phyloP scores from a whole-genome alignment of 1,139 yeast genomes.

The Ogataea hybrid region DNA sequence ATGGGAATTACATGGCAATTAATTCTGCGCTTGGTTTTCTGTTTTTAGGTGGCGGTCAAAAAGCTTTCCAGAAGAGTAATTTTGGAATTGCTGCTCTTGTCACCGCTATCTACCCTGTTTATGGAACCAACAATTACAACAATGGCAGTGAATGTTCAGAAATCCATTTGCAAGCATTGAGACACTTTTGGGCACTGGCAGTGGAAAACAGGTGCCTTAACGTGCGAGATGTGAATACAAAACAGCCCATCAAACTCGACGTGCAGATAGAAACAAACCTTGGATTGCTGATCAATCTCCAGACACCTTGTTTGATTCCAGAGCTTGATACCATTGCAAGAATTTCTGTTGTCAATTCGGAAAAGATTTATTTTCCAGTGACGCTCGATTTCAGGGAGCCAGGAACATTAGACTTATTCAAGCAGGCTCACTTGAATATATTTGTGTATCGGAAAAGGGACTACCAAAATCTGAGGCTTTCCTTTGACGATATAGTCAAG shows the following conservation, averaged over 20 bases:
- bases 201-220: constrained; percentile 80
- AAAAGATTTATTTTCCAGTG: constrained; percentile 32
- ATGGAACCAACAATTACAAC: constrained; percentile 41
- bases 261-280: constrained; percentile 45
- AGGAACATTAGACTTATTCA: constrained; percentile 41
- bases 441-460: constrained; percentile 49
- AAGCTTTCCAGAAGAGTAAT: constrained; percentile 60
- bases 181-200: constrained; percentile 90
- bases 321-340: constrained; percentile 49
- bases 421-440: constrained; percentile 41
- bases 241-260: constrained; percentile 50
- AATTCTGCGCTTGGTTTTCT: constrained; percentile 85
- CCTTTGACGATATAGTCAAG: constrained; percentile 18
- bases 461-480: constrained; percentile 33
- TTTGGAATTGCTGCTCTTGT: constrained; percentile 73
- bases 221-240: constrained; percentile 65
- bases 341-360: constrained; percentile 29
- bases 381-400: constrained; percentile 23
- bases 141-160: constrained; percentile 35
- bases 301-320: constrained; percentile 73
- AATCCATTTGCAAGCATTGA: constrained; percentile 76
- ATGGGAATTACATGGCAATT: constrained; percentile 75
- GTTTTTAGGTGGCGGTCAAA: constrained; percentile 92
- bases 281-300: constrained; percentile 35
- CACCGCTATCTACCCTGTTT: constrained; percentile 72